Evolutionary conservation across 495 filamentous ascomycete genomes (phyloP).

Genomic region (Symbiotaphrina buchneri): DNA sequence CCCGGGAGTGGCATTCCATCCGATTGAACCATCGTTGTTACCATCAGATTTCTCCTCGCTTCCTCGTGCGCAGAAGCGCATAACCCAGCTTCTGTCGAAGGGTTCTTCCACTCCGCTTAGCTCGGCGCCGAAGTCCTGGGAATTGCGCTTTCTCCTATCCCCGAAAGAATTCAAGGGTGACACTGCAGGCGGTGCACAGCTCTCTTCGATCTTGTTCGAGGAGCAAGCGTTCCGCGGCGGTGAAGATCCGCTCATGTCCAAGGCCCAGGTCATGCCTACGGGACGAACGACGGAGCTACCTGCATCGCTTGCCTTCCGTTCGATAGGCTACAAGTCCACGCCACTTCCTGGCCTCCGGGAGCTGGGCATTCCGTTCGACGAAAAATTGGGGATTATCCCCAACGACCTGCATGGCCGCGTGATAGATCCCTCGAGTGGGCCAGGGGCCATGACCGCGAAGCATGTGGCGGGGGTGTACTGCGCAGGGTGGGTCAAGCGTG

Average conservation of each 20-base stretch:
- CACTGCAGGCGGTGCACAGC: slow-evolving; percentile 14
- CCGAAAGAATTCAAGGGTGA: slow-evolving; percentile 42
- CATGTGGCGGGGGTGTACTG: slow-evolving; percentile 69
- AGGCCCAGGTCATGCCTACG: slow-evolving; percentile 27
- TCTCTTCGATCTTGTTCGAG: slow-evolving; percentile 42
- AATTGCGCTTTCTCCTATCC: slow-evolving; percentile 57
- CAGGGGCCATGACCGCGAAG: slow-evolving; percentile 10
- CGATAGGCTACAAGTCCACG: slow-evolving; percentile 76
- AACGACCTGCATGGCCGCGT: slow-evolving; percentile 72
- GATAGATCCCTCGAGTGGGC: slow-evolving; percentile 14
- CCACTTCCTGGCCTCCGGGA: slow-evolving; percentile 52
- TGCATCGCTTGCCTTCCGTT: slow-evolving; percentile 58
- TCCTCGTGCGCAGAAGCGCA: slow-evolving; percentile 47
- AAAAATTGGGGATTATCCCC: slow-evolving; percentile 46
- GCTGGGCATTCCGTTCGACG: slow-evolving; percentile 63
- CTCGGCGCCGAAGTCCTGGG: slow-evolving; percentile 45
- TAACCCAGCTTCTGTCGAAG: slow-evolving; percentile 60
- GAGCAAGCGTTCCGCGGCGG: slow-evolving; percentile 29
- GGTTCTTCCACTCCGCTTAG: slow-evolving; percentile 29
- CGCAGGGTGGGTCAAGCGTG: slow-evolving; percentile 90
- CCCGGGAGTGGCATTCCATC: slow-evolving; percentile 43
- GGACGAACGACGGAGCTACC: slow-evolving; percentile 19
- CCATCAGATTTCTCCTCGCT: slow-evolving; percentile 32
- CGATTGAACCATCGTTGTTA: slow-evolving; percentile 35
- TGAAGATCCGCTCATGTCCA: slow-evolving; percentile 21